Percentiles rank a stretch among this genome's conserved stretches.
These are phyloP conservation scores for Raffaelea ambrosiae DNA, from an alignment of 2,329 filamentous ascomycete species.

Conservation along the genomic window DNA sequence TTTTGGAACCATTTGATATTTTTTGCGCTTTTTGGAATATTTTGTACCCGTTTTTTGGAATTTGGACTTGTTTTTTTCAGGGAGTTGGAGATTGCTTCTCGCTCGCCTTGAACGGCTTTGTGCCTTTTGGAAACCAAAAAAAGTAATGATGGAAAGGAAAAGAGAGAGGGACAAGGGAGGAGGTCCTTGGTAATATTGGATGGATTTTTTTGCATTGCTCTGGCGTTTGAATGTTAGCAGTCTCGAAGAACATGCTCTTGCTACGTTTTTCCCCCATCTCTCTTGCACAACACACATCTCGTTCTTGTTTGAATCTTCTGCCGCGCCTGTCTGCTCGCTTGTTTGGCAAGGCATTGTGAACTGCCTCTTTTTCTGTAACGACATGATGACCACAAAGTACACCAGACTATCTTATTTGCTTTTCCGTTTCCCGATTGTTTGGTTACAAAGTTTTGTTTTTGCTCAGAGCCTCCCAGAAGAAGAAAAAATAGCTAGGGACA, in stretches of 20 bases:
- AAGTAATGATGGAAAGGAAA: neutral
- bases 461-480: too few relatives aligned
- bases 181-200: neutral
- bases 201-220: conserved; percentile 11
- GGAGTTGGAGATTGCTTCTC: neutral
- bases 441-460: too few relatives aligned
- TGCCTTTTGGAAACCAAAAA: neutral
- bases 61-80: conserved; percentile 1
- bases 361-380: too few relatives aligned
- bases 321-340: too few relatives aligned
- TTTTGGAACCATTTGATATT: too few relatives aligned
- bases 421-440: neutral
- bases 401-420: neutral
- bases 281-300: too few relatives aligned
- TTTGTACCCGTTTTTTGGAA: conserved; percentile 1
- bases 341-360: too few relatives aligned
- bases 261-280: neutral
- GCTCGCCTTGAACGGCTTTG: neutral
- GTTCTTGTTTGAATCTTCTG: too few relatives aligned
- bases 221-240: conserved; percentile 7
- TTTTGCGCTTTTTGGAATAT: too few relatives aligned
- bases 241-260: neutral
- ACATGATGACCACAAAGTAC: too few relatives aligned
- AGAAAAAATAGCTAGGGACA: too few relatives aligned
- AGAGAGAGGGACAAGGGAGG: neutral